A percentile compares a stretch with the other conserved stretches of the same genome.
These are phyloP conservation scores for Orychophragmus violaceus DNA, from an alignment of 345 rosid species.

Conservation along the genomic window DNA sequence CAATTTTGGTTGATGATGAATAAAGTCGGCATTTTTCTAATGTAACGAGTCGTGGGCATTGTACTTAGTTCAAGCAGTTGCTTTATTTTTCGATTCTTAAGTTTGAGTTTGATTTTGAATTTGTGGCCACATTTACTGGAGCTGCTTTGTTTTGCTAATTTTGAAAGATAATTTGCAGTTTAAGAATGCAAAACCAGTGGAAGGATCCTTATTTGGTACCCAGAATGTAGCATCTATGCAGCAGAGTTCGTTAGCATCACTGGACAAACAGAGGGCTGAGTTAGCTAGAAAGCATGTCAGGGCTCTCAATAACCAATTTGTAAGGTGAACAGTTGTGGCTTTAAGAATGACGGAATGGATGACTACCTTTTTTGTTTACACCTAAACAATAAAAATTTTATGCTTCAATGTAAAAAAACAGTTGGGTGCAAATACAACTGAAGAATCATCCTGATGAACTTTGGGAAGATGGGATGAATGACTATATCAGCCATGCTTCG, in stretches of 20 bases:
- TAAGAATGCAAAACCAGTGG: constrained; percentile 55
- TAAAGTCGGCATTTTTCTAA: not conserved
- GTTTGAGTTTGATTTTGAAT: not conserved
- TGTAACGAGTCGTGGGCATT: not conserved
- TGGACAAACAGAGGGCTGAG: constrained; percentile 62
- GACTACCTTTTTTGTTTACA: no score
- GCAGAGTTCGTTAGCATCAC: constrained; percentile 27
- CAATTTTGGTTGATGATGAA: not conserved
- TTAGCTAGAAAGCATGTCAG: constrained; percentile 75
- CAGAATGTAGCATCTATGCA: constrained; percentile 53
- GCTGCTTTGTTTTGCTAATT: not conserved
- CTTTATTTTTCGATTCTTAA: not conserved
- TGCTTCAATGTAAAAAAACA: constrained; percentile 33
- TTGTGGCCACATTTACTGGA: not conserved
- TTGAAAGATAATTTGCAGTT: constrained; percentile 39
- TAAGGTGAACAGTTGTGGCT: constrained; percentile 46
- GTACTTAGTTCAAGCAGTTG: not conserved
- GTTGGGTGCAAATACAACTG: constrained; percentile 91
- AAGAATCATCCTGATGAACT: constrained; percentile 96
- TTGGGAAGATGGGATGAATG: constrained; percentile 89
- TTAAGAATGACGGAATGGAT: no score
- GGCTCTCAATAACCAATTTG: constrained; percentile 90
- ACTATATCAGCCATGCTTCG: constrained; percentile 76
- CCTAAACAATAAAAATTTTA: no score
- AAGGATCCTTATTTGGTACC: constrained; percentile 49